Evolutionary conservation across 2,329 filamentous ascomycete species (phyloP).

Genomic region (Apiospora kogelbergensis): DNA sequence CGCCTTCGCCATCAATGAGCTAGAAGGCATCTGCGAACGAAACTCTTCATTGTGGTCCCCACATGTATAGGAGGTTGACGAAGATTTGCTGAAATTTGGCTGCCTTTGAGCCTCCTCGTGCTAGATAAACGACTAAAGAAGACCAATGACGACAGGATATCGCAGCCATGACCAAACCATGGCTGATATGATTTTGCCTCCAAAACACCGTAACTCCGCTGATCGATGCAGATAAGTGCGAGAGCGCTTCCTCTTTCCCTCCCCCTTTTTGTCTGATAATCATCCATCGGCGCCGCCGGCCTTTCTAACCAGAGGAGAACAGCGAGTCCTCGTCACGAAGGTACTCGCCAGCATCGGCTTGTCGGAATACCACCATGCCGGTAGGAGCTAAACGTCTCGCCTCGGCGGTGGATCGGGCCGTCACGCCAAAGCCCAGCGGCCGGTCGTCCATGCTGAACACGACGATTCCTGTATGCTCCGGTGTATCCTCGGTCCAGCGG

Average conservation of each 20-base stretch:
- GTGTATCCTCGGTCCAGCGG: conserved; percentile 39
- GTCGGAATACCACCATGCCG: conserved; percentile 83
- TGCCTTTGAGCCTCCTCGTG: conserved; percentile 2
- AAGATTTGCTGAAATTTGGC: neutral
- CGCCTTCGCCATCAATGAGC: too few relatives aligned
- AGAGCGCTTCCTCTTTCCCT: neutral
- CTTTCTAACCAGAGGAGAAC: conserved; percentile 49
- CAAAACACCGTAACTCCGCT: conserved; percentile 7
- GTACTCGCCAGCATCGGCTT: conserved; percentile 94
- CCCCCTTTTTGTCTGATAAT: neutral
- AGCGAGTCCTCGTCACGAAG: conserved; percentile 76
- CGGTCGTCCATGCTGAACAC: conserved; percentile 92
- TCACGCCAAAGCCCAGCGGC: conserved; percentile 90
- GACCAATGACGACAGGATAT: conserved; percentile 7
- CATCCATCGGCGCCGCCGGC: neutral
- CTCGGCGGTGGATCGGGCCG: conserved; percentile 83
- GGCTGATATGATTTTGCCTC: conserved; percentile 5
- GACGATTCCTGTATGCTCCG: conserved; percentile 88
- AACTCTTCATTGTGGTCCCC: too few relatives aligned
- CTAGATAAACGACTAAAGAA: conserved; percentile 5
- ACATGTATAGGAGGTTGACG: neutral
- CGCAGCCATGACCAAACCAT: conserved; percentile 2
- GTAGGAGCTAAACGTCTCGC: conserved; percentile 85
- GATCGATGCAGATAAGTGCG: conserved; percentile 7
- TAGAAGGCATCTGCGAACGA: neutral